Evolutionary conservation across 371 early-diverging fungal genomes (phyloP), one percentile per base, ranked within the genome.

Genomic region (Dichotomocladium elegans): DNA sequence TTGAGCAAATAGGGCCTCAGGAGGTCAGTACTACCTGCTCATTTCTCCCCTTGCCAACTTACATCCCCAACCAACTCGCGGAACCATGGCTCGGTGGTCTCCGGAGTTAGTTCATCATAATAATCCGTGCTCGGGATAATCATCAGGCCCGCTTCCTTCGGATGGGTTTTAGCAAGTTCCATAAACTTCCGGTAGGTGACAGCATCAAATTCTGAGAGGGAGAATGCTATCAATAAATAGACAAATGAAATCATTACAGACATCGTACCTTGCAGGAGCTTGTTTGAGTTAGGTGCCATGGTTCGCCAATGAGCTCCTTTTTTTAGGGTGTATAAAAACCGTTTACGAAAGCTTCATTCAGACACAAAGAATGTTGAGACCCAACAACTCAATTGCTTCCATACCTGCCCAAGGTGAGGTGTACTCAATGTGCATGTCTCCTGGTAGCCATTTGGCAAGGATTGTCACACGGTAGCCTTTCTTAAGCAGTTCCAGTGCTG

Each of bases 251-350:
- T 12, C 5, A 9, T 15, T n/a, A 21, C 21, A 26, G 19, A 33
- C 7, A n/a, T n/a, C n/a, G 56, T 63, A 80, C 82, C 56, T 60
- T 80, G 77, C 12, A 79, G 58, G 12, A 60, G 43, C n/a, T 50
- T 15, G 43, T 82, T 63, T 9, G 53, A 55, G 50, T 65, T 65
- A 4, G 60, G 58, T 12, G 70, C 85, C 66, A 83, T 76, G 2
- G 85, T 74, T 54, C 86, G 74, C 91, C 91, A 90, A 63, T 90
- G 83, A 27, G 91, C 93, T 48, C 76, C 72, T 75, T 24, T n/a
- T n/a, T n/a, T n/a, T n/a, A n/a, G n/a, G n/a, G n/a, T n/a, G n/a
- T n/a, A n/a, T n/a, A n/a, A n/a, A n/a, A n/a, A n/a, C n/a, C n/a
- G n/a, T n/a, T n/a, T n/a, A n/a, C n/a, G n/a, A n/a, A n/a, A n/a